Conservation (phyloP, 495 filamentous ascomycete genomes). For the Daldinia caldariorum region DNA sequence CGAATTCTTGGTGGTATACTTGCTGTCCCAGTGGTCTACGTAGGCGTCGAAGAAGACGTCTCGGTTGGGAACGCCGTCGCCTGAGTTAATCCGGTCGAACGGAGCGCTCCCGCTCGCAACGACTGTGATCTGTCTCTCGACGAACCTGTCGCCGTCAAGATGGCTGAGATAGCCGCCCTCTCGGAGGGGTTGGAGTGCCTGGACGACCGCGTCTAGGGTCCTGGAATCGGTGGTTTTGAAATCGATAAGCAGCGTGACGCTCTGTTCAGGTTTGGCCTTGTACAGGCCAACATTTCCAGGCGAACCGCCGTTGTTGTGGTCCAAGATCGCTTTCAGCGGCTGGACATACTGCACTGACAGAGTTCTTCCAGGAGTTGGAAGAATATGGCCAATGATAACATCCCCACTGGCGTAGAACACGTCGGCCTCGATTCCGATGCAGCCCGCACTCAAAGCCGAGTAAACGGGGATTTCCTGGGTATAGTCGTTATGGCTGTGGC, state of each 20-base stretch:
- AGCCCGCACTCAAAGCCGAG: slow-evolving; percentile 45
- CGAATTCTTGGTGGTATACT: slow-evolving; percentile 54
- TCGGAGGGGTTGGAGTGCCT: slow-evolving; percentile 68
- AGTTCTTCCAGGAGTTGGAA: slow-evolving; percentile 43
- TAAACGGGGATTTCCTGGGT: slow-evolving; percentile 43
- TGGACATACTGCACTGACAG: slow-evolving; percentile 43
- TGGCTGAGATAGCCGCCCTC: slow-evolving; percentile 65
- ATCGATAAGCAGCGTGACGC: slow-evolving; percentile 73
- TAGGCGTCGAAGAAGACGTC: slow-evolving; percentile 73
- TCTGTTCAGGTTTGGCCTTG: slow-evolving; percentile 61
- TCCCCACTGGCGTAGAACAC: slow-evolving; percentile 40
- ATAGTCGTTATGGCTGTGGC: slow-evolving; percentile 52
- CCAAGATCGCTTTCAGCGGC: slow-evolving; percentile 44
- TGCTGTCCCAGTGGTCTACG: slow-evolving; percentile 48
- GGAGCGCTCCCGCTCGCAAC: slow-evolving; percentile 78
- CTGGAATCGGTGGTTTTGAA: slow-evolving; percentile 62
- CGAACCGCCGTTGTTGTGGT: slow-evolving; percentile 47
- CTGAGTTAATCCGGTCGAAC: slow-evolving; percentile 60
- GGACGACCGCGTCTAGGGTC: slow-evolving; percentile 63
- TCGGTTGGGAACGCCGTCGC: slow-evolving; percentile 54
- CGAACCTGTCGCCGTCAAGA: slow-evolving; percentile 60
- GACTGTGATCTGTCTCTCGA: slow-evolving; percentile 69
- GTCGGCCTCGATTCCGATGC: slow-evolving; percentile 52
- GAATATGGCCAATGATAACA: slow-evolving; percentile 45
- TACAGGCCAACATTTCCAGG: slow-evolving; percentile 59